Evolutionary conservation across 306 rosid species (phyloP).

Genomic region (Sicyos edulis): DNA sequence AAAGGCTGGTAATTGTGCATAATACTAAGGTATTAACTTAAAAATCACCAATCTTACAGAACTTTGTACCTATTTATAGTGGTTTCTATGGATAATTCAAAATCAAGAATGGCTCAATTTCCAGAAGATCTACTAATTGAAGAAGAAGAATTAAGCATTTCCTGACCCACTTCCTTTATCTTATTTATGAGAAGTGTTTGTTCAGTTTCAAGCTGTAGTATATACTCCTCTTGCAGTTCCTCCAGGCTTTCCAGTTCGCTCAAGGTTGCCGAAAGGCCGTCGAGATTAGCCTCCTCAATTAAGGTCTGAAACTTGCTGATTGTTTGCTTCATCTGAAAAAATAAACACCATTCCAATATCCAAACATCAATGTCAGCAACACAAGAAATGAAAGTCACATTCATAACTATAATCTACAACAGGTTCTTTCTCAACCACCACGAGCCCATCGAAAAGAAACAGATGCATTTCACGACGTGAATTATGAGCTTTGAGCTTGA

Average conservation of each 20-base stretch:
- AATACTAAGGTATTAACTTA: background rate
- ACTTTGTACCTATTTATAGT: constrained; percentile 12
- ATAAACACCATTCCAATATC: background rate
- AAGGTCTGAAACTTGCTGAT: constrained; percentile 50
- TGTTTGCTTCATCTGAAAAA: constrained; percentile 62
- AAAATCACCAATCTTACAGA: background rate
- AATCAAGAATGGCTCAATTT: background rate
- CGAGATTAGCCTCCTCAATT: constrained; percentile 59
- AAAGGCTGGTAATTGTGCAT: background rate
- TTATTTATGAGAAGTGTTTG: constrained; percentile 79
- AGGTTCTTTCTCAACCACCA: background rate
- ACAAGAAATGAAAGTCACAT: background rate
- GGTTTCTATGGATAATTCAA: background rate
- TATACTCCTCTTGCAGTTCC: constrained; percentile 64
- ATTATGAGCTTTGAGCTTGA: constrained; percentile 3
- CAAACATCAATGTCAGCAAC: constrained; percentile 5
- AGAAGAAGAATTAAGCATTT: constrained; percentile 58
- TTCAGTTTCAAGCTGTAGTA: constrained; percentile 71
- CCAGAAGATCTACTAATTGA: constrained; percentile 35
- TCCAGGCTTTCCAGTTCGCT: constrained; percentile 67
- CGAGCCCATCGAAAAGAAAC: background rate
- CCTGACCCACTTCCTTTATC: constrained; percentile 73
- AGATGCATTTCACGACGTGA: constrained; percentile 1
- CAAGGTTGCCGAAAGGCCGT: constrained; percentile 51
- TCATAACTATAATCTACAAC: background rate